These are phyloP conservation scores for Kwoniella shivajii DNA, from an alignment of 1,284 basidiomycete species.

Conservation along the genomic window DNA sequence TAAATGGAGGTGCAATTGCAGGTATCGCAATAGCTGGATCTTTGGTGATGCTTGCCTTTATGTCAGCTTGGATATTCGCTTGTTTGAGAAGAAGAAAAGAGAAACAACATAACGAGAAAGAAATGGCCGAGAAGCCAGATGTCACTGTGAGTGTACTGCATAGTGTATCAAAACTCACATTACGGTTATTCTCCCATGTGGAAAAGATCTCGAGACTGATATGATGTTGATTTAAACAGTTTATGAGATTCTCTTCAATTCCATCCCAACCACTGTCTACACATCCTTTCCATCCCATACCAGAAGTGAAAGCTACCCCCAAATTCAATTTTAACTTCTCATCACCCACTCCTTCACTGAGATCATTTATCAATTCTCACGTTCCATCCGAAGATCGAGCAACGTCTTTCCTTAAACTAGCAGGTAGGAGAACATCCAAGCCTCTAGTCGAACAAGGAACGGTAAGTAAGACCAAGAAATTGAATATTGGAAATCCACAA, in stretches of 20 bases:
- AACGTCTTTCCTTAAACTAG: background rate
- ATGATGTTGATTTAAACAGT: constrained; percentile 1
- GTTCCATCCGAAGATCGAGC: background rate
- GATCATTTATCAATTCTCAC: constrained; percentile 1
- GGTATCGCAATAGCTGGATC: constrained; percentile 8
- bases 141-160: constrained; percentile 10
- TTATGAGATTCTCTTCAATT: constrained; percentile 8
- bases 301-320: no score
- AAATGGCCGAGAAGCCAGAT: constrained; percentile 1
- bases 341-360: constrained; percentile 2
- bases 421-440: no score
- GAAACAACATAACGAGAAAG: background rate
- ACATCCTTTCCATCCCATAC: constrained; percentile 8
- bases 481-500: constrained; percentile 4
- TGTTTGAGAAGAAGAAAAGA: constrained; percentile 5
- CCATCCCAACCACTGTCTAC: background rate
- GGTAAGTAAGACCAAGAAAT: no score
- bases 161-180: no score
- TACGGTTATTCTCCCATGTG: no score
- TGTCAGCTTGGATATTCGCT: constrained; percentile 2
- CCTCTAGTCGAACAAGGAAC: no score
- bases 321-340: background rate
- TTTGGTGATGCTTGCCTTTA: background rate
- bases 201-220: background rate
- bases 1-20: constrained; percentile 11